These are phyloP conservation scores for Mycena leptocephala DNA, from an alignment of 768 basidiomycete species.

Conservation along the genomic window DNA sequence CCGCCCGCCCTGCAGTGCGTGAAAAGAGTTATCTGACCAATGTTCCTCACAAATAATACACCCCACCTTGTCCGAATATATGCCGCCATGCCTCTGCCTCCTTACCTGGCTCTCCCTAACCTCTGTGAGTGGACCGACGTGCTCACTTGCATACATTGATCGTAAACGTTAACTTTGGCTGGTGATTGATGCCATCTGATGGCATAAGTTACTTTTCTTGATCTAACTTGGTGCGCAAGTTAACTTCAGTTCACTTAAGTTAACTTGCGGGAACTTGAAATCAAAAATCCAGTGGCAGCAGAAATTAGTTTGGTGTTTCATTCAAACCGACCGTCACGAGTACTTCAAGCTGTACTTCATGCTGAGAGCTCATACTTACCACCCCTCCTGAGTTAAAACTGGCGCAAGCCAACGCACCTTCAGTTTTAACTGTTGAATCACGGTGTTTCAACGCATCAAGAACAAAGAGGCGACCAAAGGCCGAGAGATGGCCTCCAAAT, in stretches of 20 bases:
- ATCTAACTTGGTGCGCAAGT: too few species aligned
- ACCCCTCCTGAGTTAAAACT: neutral
- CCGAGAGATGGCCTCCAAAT: neutral
- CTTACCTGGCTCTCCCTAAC: neutral
- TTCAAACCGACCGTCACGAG: neutral
- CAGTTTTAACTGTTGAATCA: neutral
- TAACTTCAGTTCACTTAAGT: neutral
- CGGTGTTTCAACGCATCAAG: neutral
- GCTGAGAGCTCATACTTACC: neutral
- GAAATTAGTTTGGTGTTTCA: neutral
- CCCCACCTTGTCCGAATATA: neutral
- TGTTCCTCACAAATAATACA: neutral
- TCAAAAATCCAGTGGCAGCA: neutral
- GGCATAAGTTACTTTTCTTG: neutral
- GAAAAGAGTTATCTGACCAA: too few species aligned
- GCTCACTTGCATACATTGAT: neutral
- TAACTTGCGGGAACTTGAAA: neutral
- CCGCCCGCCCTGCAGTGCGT: too few species aligned
- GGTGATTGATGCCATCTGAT: neutral
- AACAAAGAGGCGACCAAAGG: neutral
- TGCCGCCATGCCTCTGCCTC: neutral
- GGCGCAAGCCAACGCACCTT: neutral
- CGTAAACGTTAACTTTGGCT: neutral
- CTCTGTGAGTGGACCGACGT: neutral
- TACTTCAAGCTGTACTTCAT: too few species aligned